A percentile compares a stretch with the other conserved stretches of the same genome.
These are phyloP conservation scores for Limtongia smithiae DNA, from an alignment of 805 yeast genomes.

Conservation along the genomic window DNA sequence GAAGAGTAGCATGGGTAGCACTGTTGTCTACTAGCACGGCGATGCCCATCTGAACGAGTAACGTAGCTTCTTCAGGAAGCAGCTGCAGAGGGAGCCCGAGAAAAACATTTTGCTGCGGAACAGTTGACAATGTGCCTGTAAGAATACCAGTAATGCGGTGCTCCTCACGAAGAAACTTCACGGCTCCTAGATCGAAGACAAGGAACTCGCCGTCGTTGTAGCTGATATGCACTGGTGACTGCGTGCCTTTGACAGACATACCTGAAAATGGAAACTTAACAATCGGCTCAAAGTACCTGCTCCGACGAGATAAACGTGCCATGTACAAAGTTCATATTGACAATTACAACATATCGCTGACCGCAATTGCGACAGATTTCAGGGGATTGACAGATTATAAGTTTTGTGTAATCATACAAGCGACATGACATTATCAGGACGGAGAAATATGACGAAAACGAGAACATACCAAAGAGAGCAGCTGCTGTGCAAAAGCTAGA, in stretches of 20 bases:
- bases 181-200: constrained; percentile 36
- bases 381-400: constrained; percentile 35
- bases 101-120: constrained; percentile 92
- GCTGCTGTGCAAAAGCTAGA: no score
- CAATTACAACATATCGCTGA: constrained; percentile 17
- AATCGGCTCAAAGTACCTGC: no score
- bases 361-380: constrained; percentile 13
- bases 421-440: background rate
- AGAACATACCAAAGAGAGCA: background rate
- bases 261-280: background rate
- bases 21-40: constrained; percentile 45
- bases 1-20: constrained; percentile 32
- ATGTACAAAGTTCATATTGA: constrained; percentile 7
- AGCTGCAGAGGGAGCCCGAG: constrained; percentile 78
- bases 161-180: constrained; percentile 51
- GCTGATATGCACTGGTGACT: constrained; percentile 7
- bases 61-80: constrained; percentile 66
- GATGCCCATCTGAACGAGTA: constrained; percentile 45
- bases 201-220: constrained; percentile 25
- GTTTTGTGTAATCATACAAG: no score
- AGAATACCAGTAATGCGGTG: constrained; percentile 72
- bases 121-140: constrained; percentile 76
- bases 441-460: constrained; percentile 1
- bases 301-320: background rate
- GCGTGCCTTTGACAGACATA: background rate